Evolutionary conservation across 176 grass and related monocot species (phyloP).

Genomic region (Cenchrus purpureus): DNA sequence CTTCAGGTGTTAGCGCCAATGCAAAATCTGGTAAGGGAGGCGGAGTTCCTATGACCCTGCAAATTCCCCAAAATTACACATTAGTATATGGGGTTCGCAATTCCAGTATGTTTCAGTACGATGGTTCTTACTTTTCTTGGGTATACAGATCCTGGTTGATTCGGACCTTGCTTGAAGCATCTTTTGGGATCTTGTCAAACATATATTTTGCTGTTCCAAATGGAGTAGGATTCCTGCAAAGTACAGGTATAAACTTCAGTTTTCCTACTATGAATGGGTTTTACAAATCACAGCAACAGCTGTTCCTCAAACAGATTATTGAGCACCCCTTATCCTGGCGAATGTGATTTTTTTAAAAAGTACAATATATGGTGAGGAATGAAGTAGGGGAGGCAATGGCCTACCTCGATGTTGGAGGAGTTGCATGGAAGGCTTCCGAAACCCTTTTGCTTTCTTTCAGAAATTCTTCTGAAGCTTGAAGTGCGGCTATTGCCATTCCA

Average conservation of each 20-base stretch:
- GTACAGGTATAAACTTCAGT: conserved; percentile 40
- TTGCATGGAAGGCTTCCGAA: conserved; percentile 70
- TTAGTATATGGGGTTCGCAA: conserved; percentile 27
- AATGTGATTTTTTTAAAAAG: background rate
- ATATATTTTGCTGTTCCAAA: conserved; percentile 92
- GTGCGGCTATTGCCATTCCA: conserved; percentile 79
- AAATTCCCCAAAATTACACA: conserved; percentile 22
- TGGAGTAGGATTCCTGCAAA: conserved; percentile 73
- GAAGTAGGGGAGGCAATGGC: background rate
- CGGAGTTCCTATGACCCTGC: conserved; percentile 72
- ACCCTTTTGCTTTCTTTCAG: conserved; percentile 88
- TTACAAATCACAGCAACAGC: background rate
- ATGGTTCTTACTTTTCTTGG: conserved; percentile 80
- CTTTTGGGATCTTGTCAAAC: conserved; percentile 91
- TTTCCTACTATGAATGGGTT: background rate
- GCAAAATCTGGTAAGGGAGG: conserved; percentile 89
- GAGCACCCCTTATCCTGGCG: background rate
- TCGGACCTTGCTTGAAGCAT: conserved; percentile 85
- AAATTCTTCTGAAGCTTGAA: conserved; percentile 88
- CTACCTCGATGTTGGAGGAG: conserved; percentile 84
- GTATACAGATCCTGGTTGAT: conserved; percentile 93
- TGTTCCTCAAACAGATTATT: conserved; percentile 16
- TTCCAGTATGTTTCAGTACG: conserved; percentile 9
- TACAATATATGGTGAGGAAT: background rate
- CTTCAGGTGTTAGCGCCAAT: conserved; percentile 84